These are phyloP conservation scores for Hanseniaspora occidentalis DNA, from an alignment of 805 yeast genomes.

Conservation along the genomic window DNA sequence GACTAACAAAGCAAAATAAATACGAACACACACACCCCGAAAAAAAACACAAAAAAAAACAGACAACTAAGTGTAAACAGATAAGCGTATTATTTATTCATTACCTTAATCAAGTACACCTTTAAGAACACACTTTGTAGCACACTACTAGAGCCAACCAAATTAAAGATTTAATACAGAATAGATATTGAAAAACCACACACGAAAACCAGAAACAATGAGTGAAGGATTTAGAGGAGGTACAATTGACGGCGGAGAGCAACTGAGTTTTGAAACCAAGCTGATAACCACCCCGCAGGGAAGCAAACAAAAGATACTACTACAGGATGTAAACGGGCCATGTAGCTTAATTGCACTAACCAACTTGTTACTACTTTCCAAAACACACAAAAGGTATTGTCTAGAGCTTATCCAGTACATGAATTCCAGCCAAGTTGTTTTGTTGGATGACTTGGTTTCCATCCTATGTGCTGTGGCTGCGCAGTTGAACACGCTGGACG, in stretches of 20 bases:
- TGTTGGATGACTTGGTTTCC: slow-evolving; percentile 32
- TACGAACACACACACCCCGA: no score
- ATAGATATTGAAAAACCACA: no score
- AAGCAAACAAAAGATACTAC: slow-evolving; percentile 34
- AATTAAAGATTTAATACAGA: no score
- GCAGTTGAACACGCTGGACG: slow-evolving; percentile 13
- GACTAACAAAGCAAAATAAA: no score
- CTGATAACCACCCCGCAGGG: slow-evolving; percentile 8
- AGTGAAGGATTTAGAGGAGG: no score
- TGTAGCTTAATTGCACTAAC: slow-evolving; percentile 74
- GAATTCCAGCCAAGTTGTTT: slow-evolving; percentile 19
- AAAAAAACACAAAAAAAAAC: no score
- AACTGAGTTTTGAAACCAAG: background rate
- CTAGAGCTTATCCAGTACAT: slow-evolving; percentile 23
- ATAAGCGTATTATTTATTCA: no score
- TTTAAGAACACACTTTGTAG: no score
- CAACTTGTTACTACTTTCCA: slow-evolving; percentile 52
- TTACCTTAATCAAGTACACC: no score
- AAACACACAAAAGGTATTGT: slow-evolving; percentile 17
- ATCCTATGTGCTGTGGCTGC: slow-evolving; percentile 37
- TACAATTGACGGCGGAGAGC: background rate
- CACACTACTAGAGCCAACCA: no score
- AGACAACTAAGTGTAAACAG: no score
- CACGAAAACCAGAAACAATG: no score
- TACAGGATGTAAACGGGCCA: slow-evolving; percentile 79